Evolutionary conservation across 2,329 filamentous ascomycete genomes (phyloP).

Genomic region (Fusarium acutatum): DNA sequence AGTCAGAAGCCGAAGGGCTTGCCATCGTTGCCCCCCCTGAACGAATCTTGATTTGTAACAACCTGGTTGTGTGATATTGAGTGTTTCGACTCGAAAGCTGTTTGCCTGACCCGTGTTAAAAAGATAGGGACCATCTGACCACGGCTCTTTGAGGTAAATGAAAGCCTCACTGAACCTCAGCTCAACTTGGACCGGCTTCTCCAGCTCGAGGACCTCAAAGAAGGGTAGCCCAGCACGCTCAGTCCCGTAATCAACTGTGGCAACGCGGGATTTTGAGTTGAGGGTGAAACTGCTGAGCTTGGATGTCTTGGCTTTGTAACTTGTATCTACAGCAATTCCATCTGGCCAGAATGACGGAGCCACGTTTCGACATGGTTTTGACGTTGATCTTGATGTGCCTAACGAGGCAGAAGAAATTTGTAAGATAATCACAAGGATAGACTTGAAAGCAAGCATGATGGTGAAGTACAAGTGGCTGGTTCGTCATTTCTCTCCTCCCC

Average conservation of each 20-base stretch:
- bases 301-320: conserved; percentile 8
- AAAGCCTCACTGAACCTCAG: neutral
- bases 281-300: neutral
- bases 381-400: neutral
- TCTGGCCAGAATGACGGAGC: neutral
- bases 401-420: neutral
- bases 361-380: neutral
- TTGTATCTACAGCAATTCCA: neutral
- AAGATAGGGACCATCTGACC: neutral
- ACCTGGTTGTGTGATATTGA: conserved; percentile 1
- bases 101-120: neutral
- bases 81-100: conserved; percentile 5
- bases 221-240: neutral
- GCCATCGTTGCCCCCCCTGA: conserved; percentile 4
- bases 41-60: neutral
- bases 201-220: neutral
- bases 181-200: neutral
- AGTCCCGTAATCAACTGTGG: conserved; percentile 1
- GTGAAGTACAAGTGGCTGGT: neutral
- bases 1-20: neutral
- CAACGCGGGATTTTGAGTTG: neutral
- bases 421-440: neutral
- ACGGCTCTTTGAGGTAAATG: neutral
- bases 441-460: neutral
- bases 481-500: neutral